phyloP scores from a whole-genome alignment of 2,329 filamentous ascomycete genomes.

The Pseudonectria foliicola region DNA sequence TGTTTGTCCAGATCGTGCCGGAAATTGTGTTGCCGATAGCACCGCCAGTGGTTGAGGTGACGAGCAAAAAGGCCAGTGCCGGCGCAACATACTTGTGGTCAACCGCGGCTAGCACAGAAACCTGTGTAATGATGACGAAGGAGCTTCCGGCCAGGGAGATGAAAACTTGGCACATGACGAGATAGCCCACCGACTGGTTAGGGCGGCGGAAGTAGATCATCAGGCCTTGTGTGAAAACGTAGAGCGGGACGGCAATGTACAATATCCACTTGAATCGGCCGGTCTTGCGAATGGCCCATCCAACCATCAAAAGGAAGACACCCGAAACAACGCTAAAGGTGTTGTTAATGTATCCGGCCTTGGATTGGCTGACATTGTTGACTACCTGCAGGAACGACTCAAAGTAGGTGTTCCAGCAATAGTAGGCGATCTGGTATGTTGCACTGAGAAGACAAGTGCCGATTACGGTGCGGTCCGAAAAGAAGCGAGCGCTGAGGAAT shows the following conservation, averaged over 20 bases:
- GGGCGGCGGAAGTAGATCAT: conserved; percentile 22
- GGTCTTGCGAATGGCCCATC: conserved; percentile 35
- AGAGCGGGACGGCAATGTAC: conserved; percentile 37
- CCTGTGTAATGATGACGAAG: conserved; percentile 44
- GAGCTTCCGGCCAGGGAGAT: conserved; percentile 44
- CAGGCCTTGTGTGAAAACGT: conserved; percentile 40
- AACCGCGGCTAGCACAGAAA: conserved; percentile 47
- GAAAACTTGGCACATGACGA: conserved; percentile 44
- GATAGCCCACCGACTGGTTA: conserved; percentile 33
- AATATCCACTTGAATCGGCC: conserved; percentile 41
- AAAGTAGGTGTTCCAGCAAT: conserved; percentile 39
- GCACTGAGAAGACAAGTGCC: conserved; percentile 33
- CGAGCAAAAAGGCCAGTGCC: conserved; percentile 34
- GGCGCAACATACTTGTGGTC: conserved; percentile 45
- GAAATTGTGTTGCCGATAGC: conserved; percentile 35
- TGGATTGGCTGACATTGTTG: conserved; percentile 25
- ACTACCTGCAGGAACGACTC: conserved; percentile 41
- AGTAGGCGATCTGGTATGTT: conserved; percentile 31
- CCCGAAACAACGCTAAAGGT: conserved; percentile 38
- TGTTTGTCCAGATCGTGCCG: conserved; percentile 32
- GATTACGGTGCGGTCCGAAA: conserved; percentile 39
- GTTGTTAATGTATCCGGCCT: conserved; percentile 33
- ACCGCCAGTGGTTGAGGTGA: conserved; percentile 34
- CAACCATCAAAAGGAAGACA: conserved; percentile 39
- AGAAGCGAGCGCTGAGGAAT: conserved; percentile 45